Conservation (phyloP, 1,284 basidiomycete species). For the Puccinia triticina region DNA sequence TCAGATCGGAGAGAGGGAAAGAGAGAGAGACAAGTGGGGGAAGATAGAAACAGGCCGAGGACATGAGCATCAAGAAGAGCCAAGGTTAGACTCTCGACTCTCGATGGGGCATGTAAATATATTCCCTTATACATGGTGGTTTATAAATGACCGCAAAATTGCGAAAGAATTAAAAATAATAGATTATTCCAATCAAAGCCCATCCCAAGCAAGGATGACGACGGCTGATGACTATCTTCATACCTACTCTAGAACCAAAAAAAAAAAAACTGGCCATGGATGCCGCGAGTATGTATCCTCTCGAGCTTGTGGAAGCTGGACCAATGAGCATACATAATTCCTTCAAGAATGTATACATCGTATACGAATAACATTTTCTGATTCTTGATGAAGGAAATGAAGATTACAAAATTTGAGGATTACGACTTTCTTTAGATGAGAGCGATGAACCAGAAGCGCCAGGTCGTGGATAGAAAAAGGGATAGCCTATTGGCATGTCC, state of each 20-base stretch:
- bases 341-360: too few relatives aligned
- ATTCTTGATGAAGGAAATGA: too few relatives aligned
- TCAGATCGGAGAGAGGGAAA: not conserved
- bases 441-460: too few relatives aligned
- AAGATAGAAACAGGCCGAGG: not conserved
- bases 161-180: not conserved
- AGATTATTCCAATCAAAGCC: not conserved
- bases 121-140: too few relatives aligned
- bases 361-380: too few relatives aligned
- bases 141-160: too few relatives aligned
- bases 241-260: not conserved
- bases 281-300: slow-evolving; percentile 5
- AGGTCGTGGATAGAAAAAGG: not conserved
- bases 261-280: too few relatives aligned
- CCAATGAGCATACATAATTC: not conserved
- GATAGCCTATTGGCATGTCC: not conserved
- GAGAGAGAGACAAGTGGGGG: not conserved
- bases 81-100: not conserved
- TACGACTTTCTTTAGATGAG: too few relatives aligned
- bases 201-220: not conserved
- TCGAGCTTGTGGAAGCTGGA: not conserved
- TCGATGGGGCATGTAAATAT: not conserved
- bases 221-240: not conserved
- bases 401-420: too few relatives aligned
- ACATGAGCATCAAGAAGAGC: not conserved